Conservation (phyloP, 2,329 filamentous ascomycete species). For the Calonectria pauciramosa region DNA sequence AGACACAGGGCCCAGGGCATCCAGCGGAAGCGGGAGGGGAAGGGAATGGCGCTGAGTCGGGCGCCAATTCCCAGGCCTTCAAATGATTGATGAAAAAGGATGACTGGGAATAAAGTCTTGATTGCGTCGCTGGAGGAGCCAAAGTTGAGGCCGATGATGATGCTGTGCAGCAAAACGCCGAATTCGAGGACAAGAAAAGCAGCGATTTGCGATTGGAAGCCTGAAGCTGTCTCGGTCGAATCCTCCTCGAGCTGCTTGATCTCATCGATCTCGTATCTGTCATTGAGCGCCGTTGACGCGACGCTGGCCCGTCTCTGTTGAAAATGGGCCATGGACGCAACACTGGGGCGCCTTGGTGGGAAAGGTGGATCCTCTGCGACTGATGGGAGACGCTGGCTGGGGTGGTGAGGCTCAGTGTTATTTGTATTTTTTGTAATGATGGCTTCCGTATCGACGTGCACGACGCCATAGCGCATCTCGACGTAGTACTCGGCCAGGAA, state of each 20-base stretch:
- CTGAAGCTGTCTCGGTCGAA: neutral
- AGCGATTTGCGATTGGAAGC: conserved; percentile 2
- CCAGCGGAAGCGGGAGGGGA: neutral
- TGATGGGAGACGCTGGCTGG: neutral
- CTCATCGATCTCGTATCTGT: neutral
- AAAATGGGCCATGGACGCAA: neutral
- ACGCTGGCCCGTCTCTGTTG: neutral
- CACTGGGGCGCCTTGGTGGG: neutral
- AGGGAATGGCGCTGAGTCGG: neutral
- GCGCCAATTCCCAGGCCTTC: neutral
- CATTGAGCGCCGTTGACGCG: neutral
- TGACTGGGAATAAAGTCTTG: neutral
- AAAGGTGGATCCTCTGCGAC: neutral
- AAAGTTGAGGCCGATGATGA: conserved; percentile 1
- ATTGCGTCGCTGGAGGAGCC: neutral
- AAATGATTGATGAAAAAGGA: neutral
- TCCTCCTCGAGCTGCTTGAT: neutral
- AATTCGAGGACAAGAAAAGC: neutral
- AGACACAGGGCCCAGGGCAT: conserved; percentile 1
- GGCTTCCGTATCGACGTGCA: neutral
- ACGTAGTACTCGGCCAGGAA: conserved; percentile 1
- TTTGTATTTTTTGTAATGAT: neutral
- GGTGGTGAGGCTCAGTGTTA: no score
- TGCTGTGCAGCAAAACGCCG: neutral
- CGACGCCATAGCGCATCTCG: neutral